Evolutionary conservation across 2,329 filamentous ascomycete genomes (phyloP), one percentile per base, ranked within the genome.

Genomic region (Macrophomina tecta): DNA sequence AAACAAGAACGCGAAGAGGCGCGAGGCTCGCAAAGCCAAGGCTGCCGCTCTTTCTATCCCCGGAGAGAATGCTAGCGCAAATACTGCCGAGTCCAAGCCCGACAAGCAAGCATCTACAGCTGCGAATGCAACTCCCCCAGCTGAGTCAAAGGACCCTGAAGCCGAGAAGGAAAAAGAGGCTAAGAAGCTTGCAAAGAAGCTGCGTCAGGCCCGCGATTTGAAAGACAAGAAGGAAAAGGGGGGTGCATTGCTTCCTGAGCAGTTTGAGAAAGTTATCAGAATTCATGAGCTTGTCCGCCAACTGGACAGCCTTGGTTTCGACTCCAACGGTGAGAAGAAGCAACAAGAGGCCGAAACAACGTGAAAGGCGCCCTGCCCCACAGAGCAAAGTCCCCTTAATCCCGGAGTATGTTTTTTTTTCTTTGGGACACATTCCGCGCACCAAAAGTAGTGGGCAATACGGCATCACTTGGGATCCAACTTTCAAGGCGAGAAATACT

Each of bases 251-350:
- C 84, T 98, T 32, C 94, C 94, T 0, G 95, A 99, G 81, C 95
- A 99, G 81, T 90, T 98, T 70, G 93, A 94, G 72, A 99, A 99
- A 82, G 92, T 99, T 65, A 96, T 97, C 78, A 97, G 95, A 80
- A 97, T 99, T 77, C 93, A 92, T 69, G 95, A 99, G 82, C 85
- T 99, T 61, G 89, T 97, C 67, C 87, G 93, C 12, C 94, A 98
- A 77, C 82, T 99, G 66, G 92, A 96, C 73, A 86, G 87, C 2
- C 83, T 99, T 34, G 94, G 94, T 0, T 93, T 98, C 69, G 91
- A 96, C 77, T 81, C 87, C 0, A 91, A 96, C 9, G 92, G 90
- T 2, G 91, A 94, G 69, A 85, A 84, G 72, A 85, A 85, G 72
- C 72, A 56, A 32, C 40, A 66, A 12, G 55, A 66, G 36, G 48